phyloP scores from a whole-genome alignment of 2,329 filamentous ascomycete species.

The Calonectria montana region DNA sequence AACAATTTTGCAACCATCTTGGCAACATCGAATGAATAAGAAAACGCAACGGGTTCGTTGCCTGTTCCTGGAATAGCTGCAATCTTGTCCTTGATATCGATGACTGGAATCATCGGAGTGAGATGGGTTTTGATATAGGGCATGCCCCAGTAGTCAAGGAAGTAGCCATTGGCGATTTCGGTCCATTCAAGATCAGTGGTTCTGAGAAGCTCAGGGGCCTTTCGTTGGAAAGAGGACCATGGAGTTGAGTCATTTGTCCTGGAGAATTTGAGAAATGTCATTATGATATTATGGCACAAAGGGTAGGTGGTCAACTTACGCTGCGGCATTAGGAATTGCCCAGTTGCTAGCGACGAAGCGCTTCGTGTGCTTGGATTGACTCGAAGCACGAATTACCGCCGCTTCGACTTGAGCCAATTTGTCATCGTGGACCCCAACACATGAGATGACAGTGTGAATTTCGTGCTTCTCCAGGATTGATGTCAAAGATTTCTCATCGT shows the following conservation, averaged over 20 bases:
- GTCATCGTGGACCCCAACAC: slow-evolving; percentile 13
- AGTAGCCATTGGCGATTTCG: slow-evolving; percentile 53
- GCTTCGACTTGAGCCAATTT: slow-evolving; percentile 4
- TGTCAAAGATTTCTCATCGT: neutral
- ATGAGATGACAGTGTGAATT: slow-evolving; percentile 10
- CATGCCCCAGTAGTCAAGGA: slow-evolving; percentile 59
- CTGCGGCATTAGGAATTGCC: slow-evolving; percentile 10
- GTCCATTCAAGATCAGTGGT: slow-evolving; percentile 51
- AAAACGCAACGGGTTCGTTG: slow-evolving; percentile 56
- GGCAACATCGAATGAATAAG: slow-evolving; percentile 61
- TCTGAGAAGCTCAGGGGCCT: neutral
- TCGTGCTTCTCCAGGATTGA: neutral
- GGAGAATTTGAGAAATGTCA: neutral
- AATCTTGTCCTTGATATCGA: slow-evolving; percentile 56
- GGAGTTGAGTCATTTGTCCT: neutral
- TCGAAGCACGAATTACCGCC: slow-evolving; percentile 10
- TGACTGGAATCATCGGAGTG: slow-evolving; percentile 50
- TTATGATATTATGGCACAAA: neutral
- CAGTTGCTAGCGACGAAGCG: slow-evolving; percentile 25
- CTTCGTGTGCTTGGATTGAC: slow-evolving; percentile 11
- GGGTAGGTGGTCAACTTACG: neutral
- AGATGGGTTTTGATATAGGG: slow-evolving; percentile 53
- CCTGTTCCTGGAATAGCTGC: slow-evolving; percentile 62
- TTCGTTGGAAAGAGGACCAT: slow-evolving; percentile 14
- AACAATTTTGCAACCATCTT: slow-evolving; percentile 56